Percentiles rank a stretch among this genome's conserved stretches.
Conservation (phyloP, 345 rosid genomes). For the Physaria fendleri region DNA sequence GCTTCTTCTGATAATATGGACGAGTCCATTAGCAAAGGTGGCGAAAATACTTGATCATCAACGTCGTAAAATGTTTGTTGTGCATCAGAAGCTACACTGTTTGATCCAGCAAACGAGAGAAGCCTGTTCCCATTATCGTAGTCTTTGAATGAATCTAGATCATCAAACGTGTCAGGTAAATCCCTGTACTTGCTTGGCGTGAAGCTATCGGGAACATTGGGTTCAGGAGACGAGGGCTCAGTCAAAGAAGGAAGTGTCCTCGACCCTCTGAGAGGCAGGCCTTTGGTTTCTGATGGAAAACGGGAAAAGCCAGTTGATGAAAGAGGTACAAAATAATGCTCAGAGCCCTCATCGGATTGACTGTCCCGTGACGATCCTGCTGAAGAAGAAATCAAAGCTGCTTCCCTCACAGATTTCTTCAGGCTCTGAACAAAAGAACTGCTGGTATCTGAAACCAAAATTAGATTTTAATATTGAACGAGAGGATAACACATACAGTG, state of each 20-base stretch:
- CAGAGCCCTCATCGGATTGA: constrained; percentile 72
- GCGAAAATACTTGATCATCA: constrained; percentile 85
- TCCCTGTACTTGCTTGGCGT: constrained; percentile 49
- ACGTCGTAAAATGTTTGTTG: constrained; percentile 53
- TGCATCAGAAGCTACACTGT: constrained; percentile 48
- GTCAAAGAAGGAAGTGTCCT: constrained; percentile 45
- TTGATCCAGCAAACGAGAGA: constrained; percentile 54
- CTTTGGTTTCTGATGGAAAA: constrained; percentile 45
- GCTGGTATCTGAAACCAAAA: constrained; percentile 55
- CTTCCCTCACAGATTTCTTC: constrained; percentile 91
- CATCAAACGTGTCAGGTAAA: constrained; percentile 51
- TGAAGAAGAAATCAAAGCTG: constrained; percentile 59
- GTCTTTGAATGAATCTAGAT: constrained; percentile 57
- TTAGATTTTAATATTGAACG: constrained; percentile 13
- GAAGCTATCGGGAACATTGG: constrained; percentile 37
- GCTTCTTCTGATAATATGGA: constrained; percentile 62
- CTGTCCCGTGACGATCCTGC: constrained; percentile 65
- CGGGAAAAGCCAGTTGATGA: constrained; percentile 52
- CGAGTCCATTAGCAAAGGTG: constrained; percentile 80
- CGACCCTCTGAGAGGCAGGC: constrained; percentile 43
- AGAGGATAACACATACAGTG: background rate
- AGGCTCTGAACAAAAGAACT: constrained; percentile 59
- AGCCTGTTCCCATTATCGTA: constrained; percentile 67
- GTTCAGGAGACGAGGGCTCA: constrained; percentile 41
- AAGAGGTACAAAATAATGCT: constrained; percentile 79